A percentile compares a stretch with the other conserved stretches of the same genome.
Conservation (phyloP, 2,329 filamentous ascomycete genomes). For the Fusarium paranaense region DNA sequence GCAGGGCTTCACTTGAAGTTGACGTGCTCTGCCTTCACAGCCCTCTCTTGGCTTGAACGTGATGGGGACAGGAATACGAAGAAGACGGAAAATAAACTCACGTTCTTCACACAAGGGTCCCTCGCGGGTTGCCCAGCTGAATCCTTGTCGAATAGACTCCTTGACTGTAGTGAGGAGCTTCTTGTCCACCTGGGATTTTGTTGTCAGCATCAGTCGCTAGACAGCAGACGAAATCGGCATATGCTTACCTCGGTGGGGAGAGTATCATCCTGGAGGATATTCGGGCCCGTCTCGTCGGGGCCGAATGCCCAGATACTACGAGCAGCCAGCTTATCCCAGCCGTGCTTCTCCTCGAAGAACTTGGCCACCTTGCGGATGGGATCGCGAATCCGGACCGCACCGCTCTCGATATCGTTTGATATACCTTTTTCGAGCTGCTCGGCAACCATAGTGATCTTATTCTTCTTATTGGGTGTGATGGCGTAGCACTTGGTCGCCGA, state of each 20-base stretch:
- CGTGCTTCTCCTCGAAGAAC: conserved; percentile 97
- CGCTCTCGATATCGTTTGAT: conserved; percentile 91
- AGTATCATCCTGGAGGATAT: conserved; percentile 97
- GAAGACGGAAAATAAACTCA: conserved; percentile 60
- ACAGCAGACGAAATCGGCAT: conserved; percentile 2
- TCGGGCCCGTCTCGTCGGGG: conserved; percentile 92
- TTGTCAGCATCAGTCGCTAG: conserved; percentile 9
- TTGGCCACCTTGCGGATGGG: conserved; percentile 93
- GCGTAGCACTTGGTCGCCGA: conserved; percentile 98
- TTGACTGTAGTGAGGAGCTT: conserved; percentile 87
- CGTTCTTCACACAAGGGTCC: conserved; percentile 97
- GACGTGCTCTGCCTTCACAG: conserved; percentile 12
- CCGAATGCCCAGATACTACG: conserved; percentile 99
- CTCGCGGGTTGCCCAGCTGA: conserved; percentile 95
- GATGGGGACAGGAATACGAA: conserved; percentile 12
- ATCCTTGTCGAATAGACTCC: conserved; percentile 94
- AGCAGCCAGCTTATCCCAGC: conserved; percentile 94
- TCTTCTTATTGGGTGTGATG: conserved; percentile 98
- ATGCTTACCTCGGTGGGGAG: conserved; percentile 81
- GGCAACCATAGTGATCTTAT: conserved; percentile 98
- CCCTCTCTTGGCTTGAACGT: conserved; percentile 6
- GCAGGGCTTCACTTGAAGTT: conserved; percentile 34
- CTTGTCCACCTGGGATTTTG: conserved; percentile 78
- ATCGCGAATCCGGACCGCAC: conserved; percentile 90
- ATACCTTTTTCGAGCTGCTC: conserved; percentile 96